These are phyloP conservation scores for Boletellus ananiceps DNA, from an alignment of 768 basidiomycete genomes.

Conservation along the genomic window DNA sequence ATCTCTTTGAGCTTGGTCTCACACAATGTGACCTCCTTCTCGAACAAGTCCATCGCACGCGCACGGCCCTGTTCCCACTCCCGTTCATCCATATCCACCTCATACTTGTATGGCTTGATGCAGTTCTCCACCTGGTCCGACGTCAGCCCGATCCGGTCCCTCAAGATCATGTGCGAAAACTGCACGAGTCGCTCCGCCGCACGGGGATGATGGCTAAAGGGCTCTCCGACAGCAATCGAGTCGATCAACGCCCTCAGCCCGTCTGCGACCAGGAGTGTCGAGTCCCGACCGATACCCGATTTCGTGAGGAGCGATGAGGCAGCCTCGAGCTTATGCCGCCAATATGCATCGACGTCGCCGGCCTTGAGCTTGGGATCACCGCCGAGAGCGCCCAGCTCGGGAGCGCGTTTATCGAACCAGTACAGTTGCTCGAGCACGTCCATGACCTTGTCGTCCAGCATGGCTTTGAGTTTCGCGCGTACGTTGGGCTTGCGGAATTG, in stretches of 20 bases:
- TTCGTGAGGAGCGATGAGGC: constrained; percentile 92
- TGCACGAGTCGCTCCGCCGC: constrained; percentile 87
- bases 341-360: constrained; percentile 82
- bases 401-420: constrained; percentile 86
- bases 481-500: constrained; percentile 89
- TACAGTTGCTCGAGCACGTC: constrained; percentile 96
- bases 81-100: constrained; percentile 87
- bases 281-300: constrained; percentile 91
- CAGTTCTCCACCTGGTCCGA: constrained; percentile 99
- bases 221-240: constrained; percentile 82
- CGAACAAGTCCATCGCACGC: constrained; percentile 71
- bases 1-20: constrained; percentile 86
- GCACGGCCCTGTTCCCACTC: constrained; percentile 90
- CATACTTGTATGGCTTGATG: constrained; percentile 99
- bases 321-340: constrained; percentile 95
- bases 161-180: constrained; percentile 88
- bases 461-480: constrained; percentile 80
- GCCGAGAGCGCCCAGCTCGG: constrained; percentile 68
- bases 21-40: constrained; percentile 80
- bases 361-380: constrained; percentile 65
- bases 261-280: constrained; percentile 91
- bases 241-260: constrained; percentile 88
- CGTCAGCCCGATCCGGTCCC: constrained; percentile 91
- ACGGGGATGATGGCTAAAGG: constrained; percentile 85
- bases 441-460: constrained; percentile 96